Evolutionary conservation across 352 stramenopile genomes (phyloP), one percentile per base, ranked within the genome.

Genomic region (Hyaloperonospora arabidopsidis): DNA sequence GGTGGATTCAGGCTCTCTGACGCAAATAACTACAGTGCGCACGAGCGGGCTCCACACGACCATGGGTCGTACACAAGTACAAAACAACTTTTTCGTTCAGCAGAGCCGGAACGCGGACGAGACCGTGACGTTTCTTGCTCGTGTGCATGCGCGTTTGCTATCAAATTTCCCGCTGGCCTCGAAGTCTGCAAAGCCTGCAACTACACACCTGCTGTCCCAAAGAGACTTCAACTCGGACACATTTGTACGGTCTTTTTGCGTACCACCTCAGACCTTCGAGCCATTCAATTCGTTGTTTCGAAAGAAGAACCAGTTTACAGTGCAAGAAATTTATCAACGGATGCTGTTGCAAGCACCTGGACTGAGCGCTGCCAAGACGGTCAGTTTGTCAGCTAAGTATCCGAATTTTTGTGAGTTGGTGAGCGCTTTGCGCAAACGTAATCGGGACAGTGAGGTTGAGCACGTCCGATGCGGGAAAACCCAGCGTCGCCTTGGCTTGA

Each of bases 31-130:
- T 2, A 78, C 78, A 0, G 68, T 93, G 2, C 70, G 77, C 3
- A 61, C 76, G 0, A 72, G 59, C 8, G 76, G 79, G 3, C 62
- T 93, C 0, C 63, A 86, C 35, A 90, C 81, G 2, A 79, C 81
- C 14, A 76, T 93, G 38, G 86, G 78, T 45, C 79, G 81, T 29
- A 93, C 79, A 0, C 81, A 92, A 36, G 68, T 93, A 49, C 77
- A 89, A 48, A 76, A 87, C 67, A 74, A 89, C 45, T 93, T 91
- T 52, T 89, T 90, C 47, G 79, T 93, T 15, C 79, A 92, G 59
- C 65, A 80, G 34, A 86, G 76, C 22, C 71, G 83, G 45, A 88
- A 82, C 34, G 70, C 76, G 1, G 84, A 93, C 53, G 84, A 93
- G 57, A 84, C 81, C 2, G 76, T 93, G 18, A 60, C 69, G 19